Percentiles rank a stretch among this genome's conserved stretches.
phyloP scores from a whole-genome alignment of 768 basidiomycete species.

The Nevesoporus exiguus region DNA sequence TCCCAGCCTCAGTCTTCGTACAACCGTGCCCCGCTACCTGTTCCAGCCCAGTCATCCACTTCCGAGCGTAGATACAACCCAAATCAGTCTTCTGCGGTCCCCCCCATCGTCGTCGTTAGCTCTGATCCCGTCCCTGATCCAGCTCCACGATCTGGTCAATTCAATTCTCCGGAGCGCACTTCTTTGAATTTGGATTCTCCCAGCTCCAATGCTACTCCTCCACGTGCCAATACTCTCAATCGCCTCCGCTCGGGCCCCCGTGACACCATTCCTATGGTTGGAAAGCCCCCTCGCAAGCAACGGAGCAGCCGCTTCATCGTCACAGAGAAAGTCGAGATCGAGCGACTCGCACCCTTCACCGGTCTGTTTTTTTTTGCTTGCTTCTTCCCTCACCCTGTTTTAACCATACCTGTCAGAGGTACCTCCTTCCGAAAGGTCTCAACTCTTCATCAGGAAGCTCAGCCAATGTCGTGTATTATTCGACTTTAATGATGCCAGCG shows the following conservation, averaged over 20 bases:
- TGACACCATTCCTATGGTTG: slow-evolving; percentile 94
- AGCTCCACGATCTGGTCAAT: slow-evolving; percentile 40
- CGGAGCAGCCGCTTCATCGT: slow-evolving; percentile 95
- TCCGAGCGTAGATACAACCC: slow-evolving; percentile 58
- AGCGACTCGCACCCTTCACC: slow-evolving; percentile 86
- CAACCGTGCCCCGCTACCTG: slow-evolving; percentile 42
- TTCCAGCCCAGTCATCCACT: slow-evolving; percentile 36
- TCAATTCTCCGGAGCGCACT: slow-evolving; percentile 47
- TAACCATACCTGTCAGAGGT: slow-evolving; percentile 57
- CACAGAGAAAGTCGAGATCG: slow-evolving; percentile 94
- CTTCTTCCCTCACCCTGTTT: slow-evolving; percentile 6
- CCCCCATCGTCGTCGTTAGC: slow-evolving; percentile 86
- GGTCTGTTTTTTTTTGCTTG: slow-evolving; percentile 41
- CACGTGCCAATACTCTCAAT: slow-evolving; percentile 64
- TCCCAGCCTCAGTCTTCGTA: slow-evolving; percentile 40
- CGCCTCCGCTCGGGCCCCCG: slow-evolving; percentile 82
- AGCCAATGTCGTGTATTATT: slow-evolving; percentile 96
- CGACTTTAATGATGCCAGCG: slow-evolving; percentile 97
- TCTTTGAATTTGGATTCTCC: slow-evolving; percentile 46
- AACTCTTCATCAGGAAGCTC: slow-evolving; percentile 91
- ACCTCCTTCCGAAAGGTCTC: slow-evolving; percentile 79
- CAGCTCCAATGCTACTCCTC: slow-evolving; percentile 48
- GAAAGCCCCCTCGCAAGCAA: slow-evolving; percentile 96
- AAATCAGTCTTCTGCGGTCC: slow-evolving; percentile 49
- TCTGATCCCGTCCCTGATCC: slow-evolving; percentile 56